Evolutionary conservation across 2,329 filamentous ascomycete species (phyloP).

Genomic region (Fusarium camptoceras): DNA sequence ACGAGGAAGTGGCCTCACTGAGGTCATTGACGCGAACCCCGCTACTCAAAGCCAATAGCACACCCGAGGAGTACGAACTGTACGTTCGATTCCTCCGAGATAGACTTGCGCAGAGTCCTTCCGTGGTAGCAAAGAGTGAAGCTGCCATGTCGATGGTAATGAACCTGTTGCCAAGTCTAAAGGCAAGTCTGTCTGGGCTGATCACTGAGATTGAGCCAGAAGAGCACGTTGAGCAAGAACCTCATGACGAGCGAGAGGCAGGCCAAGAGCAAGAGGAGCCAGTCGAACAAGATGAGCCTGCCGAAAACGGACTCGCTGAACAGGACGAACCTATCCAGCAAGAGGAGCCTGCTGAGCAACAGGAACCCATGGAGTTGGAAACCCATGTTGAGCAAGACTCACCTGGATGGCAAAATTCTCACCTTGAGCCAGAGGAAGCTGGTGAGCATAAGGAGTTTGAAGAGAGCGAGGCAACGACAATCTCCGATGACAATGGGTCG

Average conservation of each 20-base stretch:
- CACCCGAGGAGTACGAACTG: background rate
- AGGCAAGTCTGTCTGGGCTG: background rate
- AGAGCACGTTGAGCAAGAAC: background rate
- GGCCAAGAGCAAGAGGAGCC: background rate
- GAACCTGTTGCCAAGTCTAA: background rate
- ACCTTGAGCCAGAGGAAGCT: background rate
- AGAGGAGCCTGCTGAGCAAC: background rate
- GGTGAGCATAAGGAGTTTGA: background rate
- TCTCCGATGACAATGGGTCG: background rate
- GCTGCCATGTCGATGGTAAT: conserved; percentile 7
- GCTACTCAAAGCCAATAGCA: background rate
- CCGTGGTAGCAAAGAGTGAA: background rate
- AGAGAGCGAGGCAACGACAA: background rate
- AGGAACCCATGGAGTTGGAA: background rate
- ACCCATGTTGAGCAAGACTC: background rate
- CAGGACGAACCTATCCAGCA: background rate
- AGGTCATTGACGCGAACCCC: background rate
- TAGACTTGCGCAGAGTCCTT: background rate
- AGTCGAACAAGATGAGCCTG: background rate
- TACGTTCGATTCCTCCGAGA: background rate
- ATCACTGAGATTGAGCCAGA: background rate
- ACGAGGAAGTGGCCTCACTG: background rate
- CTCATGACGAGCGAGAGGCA: background rate
- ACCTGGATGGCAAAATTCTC: background rate
- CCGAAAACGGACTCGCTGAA: background rate